phyloP scores from a whole-genome alignment of 139 green algal genomes.

The Klebsormidium nitens region DNA sequence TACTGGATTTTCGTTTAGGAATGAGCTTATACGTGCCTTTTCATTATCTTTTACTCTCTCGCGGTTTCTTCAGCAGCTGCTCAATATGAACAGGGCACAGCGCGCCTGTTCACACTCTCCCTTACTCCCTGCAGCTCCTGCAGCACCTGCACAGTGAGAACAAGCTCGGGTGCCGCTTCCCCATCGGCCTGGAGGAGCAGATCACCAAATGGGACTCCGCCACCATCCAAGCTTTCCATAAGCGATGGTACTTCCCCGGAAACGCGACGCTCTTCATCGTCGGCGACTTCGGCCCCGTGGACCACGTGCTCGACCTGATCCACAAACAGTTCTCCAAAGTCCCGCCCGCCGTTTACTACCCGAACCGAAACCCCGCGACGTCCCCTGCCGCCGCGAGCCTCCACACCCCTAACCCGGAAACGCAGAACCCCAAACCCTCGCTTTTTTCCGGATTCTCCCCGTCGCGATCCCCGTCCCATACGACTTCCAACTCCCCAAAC shows the following conservation, averaged over 20 bases:
- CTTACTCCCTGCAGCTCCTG: constrained; percentile 70
- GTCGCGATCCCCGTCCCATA: not conserved
- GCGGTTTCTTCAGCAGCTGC: too few relatives aligned
- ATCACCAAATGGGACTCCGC: constrained; percentile 76
- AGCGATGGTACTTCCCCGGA: constrained; percentile 89
- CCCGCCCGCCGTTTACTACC: too few relatives aligned
- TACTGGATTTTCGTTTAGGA: too few relatives aligned
- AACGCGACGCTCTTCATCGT: constrained; percentile 98
- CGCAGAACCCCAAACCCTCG: too few relatives aligned
- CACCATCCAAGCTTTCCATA: constrained; percentile 80
- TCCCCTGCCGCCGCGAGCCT: too few relatives aligned
- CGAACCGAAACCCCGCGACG: too few relatives aligned
- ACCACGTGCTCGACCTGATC: constrained; percentile 41
- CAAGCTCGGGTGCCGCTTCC: constrained; percentile 87
- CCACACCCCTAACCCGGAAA: too few relatives aligned
- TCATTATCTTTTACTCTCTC: too few relatives aligned
- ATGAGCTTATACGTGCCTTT: too few relatives aligned
- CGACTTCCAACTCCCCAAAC: constrained; percentile 4
- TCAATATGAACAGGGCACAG: too few relatives aligned
- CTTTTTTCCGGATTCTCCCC: constrained; percentile 8
- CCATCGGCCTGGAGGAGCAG: constrained; percentile 92
- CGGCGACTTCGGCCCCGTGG: constrained; percentile 68
- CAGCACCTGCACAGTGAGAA: constrained; percentile 92
- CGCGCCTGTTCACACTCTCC: too few relatives aligned
- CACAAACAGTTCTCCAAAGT: too few relatives aligned